Percentiles rank a stretch among this genome's conserved stretches.
Evolutionary conservation across 495 filamentous ascomycete species (phyloP).

Genomic region (Penicillium lividum): DNA sequence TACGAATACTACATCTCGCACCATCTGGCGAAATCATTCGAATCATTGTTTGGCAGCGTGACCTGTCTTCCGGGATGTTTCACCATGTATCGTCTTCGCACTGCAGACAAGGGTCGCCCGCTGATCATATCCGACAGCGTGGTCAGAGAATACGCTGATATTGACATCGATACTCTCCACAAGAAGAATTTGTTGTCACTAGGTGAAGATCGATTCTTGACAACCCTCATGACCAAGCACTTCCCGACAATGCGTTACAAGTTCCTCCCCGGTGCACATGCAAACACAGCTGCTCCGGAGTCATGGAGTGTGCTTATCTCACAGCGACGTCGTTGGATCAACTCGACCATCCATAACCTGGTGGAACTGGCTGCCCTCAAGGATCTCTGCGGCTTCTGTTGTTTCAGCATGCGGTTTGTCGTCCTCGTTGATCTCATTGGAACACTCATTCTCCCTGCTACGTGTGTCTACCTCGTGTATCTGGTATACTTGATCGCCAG

Average conservation of each 20-base stretch:
- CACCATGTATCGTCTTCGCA: slow-evolving; percentile 95
- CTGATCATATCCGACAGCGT: slow-evolving; percentile 88
- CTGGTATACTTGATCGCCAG: slow-evolving; percentile 79
- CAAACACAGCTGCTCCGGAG: slow-evolving; percentile 89
- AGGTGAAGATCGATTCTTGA: slow-evolving; percentile 96
- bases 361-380: slow-evolving; percentile 82
- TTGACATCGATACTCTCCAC: slow-evolving; percentile 89
- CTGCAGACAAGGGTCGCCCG: slow-evolving; percentile 86
- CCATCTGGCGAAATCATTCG: slow-evolving; percentile 90
- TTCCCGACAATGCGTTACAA: slow-evolving; percentile 96
- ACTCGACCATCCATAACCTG: slow-evolving; percentile 96
- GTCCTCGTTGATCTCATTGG: slow-evolving; percentile 94
- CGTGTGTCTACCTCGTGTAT: slow-evolving; percentile 86
- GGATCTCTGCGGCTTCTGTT: slow-evolving; percentile 97
- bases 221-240: slow-evolving; percentile 96
- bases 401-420: slow-evolving; percentile 97
- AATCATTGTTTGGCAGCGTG: slow-evolving; percentile 92
- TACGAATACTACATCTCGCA: slow-evolving; percentile 99
- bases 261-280: slow-evolving; percentile 90
- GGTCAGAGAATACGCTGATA: slow-evolving; percentile 84
- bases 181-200: slow-evolving; percentile 97
- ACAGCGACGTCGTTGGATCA: slow-evolving; percentile 97
- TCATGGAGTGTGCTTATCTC: slow-evolving; percentile 91
- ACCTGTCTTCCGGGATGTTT: slow-evolving; percentile 99
- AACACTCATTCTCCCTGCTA: slow-evolving; percentile 90